Evolutionary conservation across 2,329 filamentous ascomycete genomes (phyloP).

Genomic region (Fusarium sp.): DNA sequence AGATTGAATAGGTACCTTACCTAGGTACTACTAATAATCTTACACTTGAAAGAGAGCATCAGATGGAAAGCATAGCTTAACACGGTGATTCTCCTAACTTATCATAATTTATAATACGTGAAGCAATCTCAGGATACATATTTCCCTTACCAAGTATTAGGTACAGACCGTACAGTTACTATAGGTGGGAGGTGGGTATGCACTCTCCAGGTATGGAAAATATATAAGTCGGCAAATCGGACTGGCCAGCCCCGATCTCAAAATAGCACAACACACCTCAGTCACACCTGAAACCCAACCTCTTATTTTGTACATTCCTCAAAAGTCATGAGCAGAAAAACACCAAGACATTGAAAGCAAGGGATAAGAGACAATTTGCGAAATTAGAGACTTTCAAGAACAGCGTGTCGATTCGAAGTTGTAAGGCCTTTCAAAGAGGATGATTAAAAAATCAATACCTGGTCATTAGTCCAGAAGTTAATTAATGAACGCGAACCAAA

Average conservation of each 20-base stretch:
- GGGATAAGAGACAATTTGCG: background rate
- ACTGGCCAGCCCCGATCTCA: constrained; percentile 12
- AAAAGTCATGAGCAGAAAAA: background rate
- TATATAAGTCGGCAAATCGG: constrained; percentile 19
- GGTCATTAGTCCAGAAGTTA: background rate
- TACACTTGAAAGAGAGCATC: too few species aligned
- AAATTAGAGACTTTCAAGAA: background rate
- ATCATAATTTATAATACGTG: too few species aligned
- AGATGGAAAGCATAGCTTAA: too few species aligned
- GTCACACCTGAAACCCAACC: constrained; percentile 14
- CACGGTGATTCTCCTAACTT: too few species aligned
- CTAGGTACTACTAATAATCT: too few species aligned
- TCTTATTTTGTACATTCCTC: constrained; percentile 21
- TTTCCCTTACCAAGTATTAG: too few species aligned
- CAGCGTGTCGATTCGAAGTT: background rate
- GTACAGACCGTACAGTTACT: too few species aligned
- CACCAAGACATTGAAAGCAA: background rate
- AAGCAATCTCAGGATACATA: too few species aligned
- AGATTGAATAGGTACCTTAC: too few species aligned
- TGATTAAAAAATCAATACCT: background rate
- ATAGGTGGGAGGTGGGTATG: too few species aligned
- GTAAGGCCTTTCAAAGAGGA: background rate
- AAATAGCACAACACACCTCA: constrained; percentile 17
- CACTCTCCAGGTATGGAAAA: too few species aligned
- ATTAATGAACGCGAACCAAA: constrained; percentile 40